These are phyloP conservation scores for Lachnum nothofagi DNA, from an alignment of 2,329 filamentous ascomycete genomes.

Conservation along the genomic window DNA sequence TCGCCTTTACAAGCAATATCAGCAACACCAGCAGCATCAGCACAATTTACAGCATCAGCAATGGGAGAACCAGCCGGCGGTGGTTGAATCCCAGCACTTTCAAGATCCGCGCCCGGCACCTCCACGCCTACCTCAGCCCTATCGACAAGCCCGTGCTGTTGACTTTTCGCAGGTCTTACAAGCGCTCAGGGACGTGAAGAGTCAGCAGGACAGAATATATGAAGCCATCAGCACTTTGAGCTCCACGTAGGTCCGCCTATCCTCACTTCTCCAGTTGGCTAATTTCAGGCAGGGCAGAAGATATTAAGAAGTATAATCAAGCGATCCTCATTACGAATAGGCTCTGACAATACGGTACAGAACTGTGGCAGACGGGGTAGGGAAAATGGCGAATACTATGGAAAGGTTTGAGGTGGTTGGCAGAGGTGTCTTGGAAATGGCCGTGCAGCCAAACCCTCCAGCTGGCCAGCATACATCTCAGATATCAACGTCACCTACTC, in stretches of 20 bases:
- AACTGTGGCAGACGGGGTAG: constrained; percentile 7
- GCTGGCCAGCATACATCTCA: constrained; percentile 3
- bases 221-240: constrained; percentile 7
- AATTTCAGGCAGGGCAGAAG: constrained; percentile 8
- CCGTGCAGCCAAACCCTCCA: constrained; percentile 6
- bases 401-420: constrained; percentile 17
- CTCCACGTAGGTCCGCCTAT: constrained; percentile 8
- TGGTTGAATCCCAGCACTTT: too few relatives aligned
- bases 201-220: constrained; percentile 11
- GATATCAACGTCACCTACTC: neutral
- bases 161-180: constrained; percentile 2
- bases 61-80: too few relatives aligned
- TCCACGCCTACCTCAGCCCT: constrained; percentile 3
- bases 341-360: constrained; percentile 10
- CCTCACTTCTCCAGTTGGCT: constrained; percentile 1
- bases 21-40: constrained; percentile 1
- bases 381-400: constrained; percentile 12
- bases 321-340: neutral
- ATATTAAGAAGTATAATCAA: constrained; percentile 3
- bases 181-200: constrained; percentile 11
- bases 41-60: too few relatives aligned
- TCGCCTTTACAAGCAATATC: constrained; percentile 9
- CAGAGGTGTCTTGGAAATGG: constrained; percentile 13
- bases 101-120: constrained; percentile 5
- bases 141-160: neutral